Evolutionary conservation across 805 yeast genomes (phyloP).

Genomic region (Wilhelminamyces savonicus): DNA sequence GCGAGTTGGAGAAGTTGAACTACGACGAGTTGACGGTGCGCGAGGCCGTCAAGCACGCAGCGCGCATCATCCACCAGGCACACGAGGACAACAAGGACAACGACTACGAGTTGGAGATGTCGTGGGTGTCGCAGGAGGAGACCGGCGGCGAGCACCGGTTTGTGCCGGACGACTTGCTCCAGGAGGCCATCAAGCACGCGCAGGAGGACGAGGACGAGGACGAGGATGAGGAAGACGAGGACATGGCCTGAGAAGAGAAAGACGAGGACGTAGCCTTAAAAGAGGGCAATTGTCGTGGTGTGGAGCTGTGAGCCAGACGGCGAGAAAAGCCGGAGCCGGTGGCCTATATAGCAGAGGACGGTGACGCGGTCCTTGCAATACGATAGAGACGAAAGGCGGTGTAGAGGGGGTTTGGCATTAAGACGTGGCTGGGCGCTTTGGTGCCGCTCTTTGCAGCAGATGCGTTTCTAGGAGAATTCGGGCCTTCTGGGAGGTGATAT

Average conservation of each 20-base stretch:
- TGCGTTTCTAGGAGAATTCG: too few species aligned
- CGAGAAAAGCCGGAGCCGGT: conserved; percentile 4
- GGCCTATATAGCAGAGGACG: not conserved
- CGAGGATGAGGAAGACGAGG: conserved; percentile 55
- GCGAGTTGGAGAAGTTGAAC: conserved; percentile 89
- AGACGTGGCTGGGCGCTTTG: too few species aligned
- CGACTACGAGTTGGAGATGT: conserved; percentile 89
- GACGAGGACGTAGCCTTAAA: too few species aligned
- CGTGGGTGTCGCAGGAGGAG: conserved; percentile 76
- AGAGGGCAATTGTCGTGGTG: not conserved
- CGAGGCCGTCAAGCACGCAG: conserved; percentile 91
- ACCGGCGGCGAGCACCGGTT: conserved; percentile 76
- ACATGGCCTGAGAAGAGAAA: conserved; percentile 4
- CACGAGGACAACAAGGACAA: conserved; percentile 98
- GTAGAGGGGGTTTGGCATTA: too few species aligned
- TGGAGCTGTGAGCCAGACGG: not conserved
- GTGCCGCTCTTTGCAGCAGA: too few species aligned
- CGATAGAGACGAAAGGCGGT: too few species aligned
- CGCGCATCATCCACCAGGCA: conserved; percentile 85
- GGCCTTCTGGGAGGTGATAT: too few species aligned
- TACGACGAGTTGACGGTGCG: conserved; percentile 59
- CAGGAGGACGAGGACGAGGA: conserved; percentile 79
- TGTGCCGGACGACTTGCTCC: conserved; percentile 72
- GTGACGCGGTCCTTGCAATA: too few species aligned
- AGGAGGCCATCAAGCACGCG: conserved; percentile 80